phyloP scores from a whole-genome alignment of 179 eudicot genomes.

The Gypsophila paniculata region DNA sequence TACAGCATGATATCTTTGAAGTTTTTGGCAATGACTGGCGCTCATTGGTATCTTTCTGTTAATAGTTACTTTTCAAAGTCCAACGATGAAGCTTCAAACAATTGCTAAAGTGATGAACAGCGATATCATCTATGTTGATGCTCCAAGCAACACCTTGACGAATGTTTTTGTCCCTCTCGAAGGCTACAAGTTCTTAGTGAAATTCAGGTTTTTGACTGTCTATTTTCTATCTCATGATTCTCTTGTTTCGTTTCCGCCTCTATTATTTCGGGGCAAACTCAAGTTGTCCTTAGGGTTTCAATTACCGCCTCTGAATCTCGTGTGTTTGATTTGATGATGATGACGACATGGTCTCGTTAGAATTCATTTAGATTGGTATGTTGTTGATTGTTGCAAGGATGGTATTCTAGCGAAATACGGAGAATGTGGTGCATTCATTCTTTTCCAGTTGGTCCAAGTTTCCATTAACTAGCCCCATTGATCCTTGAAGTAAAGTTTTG shows the following conservation, averaged over 20 bases:
- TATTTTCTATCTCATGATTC: background rate
- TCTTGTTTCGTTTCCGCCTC: background rate
- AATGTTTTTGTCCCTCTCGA: slow-evolving; percentile 51
- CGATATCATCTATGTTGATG: slow-evolving; percentile 44
- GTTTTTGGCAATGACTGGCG: background rate
- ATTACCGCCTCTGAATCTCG: background rate
- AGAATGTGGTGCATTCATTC: too few species aligned
- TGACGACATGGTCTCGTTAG: background rate
- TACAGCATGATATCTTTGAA: background rate
- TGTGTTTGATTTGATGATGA: background rate
- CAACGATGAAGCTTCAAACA: slow-evolving; percentile 59
- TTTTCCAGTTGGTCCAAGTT: too few species aligned
- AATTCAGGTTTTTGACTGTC: slow-evolving; percentile 45
- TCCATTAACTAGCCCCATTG: too few species aligned
- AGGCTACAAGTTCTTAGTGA: slow-evolving; percentile 67
- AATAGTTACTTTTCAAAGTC: slow-evolving; percentile 54
- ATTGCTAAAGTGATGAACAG: slow-evolving; percentile 56
- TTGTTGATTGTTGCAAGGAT: background rate
- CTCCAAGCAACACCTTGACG: slow-evolving; percentile 59
- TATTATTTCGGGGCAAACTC: background rate
- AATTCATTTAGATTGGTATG: background rate
- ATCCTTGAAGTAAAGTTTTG: too few species aligned
- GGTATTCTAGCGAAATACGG: background rate
- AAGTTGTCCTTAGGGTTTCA: background rate
- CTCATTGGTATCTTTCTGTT: slow-evolving; percentile 6